Percentiles rank a stretch among this genome's conserved stretches.
Conservation (phyloP, 495 filamentous ascomycete genomes). For the Articulospora tetracladia region DNA sequence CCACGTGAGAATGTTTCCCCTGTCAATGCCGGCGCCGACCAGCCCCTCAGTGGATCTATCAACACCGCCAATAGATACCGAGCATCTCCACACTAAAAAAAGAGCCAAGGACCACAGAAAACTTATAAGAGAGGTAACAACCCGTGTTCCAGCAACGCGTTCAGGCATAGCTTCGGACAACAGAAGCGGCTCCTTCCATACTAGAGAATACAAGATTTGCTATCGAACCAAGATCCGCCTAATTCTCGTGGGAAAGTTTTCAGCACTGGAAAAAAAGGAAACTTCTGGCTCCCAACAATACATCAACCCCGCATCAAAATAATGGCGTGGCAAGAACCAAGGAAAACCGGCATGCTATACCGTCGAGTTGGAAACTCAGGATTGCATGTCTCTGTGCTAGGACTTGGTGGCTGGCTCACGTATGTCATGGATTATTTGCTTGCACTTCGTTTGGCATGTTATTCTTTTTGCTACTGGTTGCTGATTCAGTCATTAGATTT, state of each 20-base stretch:
- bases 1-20: too few species aligned
- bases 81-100: background rate
- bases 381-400: constrained; percentile 54
- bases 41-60: too few species aligned
- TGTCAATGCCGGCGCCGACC: too few species aligned
- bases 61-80: background rate
- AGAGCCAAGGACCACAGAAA: background rate
- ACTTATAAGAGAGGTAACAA: background rate
- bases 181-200: too few species aligned
- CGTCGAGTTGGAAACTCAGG: constrained; percentile 15
- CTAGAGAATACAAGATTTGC: too few species aligned
- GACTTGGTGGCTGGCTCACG: constrained; percentile 60
- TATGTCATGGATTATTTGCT: constrained; percentile 30
- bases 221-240: too few species aligned
- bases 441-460: constrained; percentile 8
- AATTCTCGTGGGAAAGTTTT: too few species aligned
- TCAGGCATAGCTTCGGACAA: too few species aligned
- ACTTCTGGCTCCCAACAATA: too few species aligned
- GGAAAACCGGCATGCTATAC: constrained; percentile 24
- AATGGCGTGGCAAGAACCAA: constrained; percentile 29
- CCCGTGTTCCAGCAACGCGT: too few species aligned
- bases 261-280: too few species aligned
- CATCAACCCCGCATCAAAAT: background rate
- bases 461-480: constrained; percentile 43
- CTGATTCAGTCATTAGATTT: constrained; percentile 2